These are phyloP conservation scores for Crucihimalaya himalaica DNA, from an alignment of 345 rosid species.

Conservation along the genomic window DNA sequence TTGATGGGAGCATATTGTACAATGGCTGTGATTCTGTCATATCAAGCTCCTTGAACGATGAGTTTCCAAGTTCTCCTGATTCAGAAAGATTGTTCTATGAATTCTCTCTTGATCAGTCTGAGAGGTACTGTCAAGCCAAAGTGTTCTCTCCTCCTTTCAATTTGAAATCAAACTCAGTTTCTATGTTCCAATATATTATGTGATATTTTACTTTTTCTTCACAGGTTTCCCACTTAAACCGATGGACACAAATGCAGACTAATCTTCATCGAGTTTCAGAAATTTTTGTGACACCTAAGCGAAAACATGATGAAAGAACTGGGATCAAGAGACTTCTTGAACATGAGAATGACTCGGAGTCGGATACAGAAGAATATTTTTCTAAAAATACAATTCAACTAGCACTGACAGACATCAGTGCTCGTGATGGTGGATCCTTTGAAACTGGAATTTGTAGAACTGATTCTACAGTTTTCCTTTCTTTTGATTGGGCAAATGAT, in stretches of 20 bases:
- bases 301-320: slow-evolving; percentile 55
- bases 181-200: slow-evolving; percentile 15
- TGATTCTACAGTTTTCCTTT: slow-evolving; percentile 75
- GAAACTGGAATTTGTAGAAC: slow-evolving; percentile 51
- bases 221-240: slow-evolving; percentile 91
- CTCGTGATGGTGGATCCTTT: slow-evolving; percentile 48
- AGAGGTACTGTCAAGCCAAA: slow-evolving; percentile 60
- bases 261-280: slow-evolving; percentile 98
- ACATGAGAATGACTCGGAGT: slow-evolving; percentile 70
- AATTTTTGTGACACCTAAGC: slow-evolving; percentile 73
- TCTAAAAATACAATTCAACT: slow-evolving; percentile 50
- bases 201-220: slow-evolving; percentile 18
- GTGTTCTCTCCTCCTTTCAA: slow-evolving; percentile 17
- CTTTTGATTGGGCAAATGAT: slow-evolving; percentile 93
- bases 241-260: slow-evolving; percentile 98
- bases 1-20: slow-evolving; percentile 89
- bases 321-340: slow-evolving; percentile 80
- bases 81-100: slow-evolving; percentile 79
- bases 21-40: slow-evolving; percentile 67
- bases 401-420: slow-evolving; percentile 47
- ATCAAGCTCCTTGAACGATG: slow-evolving; percentile 67
- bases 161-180: slow-evolving; percentile 21
- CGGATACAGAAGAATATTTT: slow-evolving; percentile 61
- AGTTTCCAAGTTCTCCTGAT: slow-evolving; percentile 65
- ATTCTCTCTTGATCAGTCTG: slow-evolving; percentile 98